Base-by-base conservation (phyloP, 805 yeast species). In the Candida awuae region DNA sequence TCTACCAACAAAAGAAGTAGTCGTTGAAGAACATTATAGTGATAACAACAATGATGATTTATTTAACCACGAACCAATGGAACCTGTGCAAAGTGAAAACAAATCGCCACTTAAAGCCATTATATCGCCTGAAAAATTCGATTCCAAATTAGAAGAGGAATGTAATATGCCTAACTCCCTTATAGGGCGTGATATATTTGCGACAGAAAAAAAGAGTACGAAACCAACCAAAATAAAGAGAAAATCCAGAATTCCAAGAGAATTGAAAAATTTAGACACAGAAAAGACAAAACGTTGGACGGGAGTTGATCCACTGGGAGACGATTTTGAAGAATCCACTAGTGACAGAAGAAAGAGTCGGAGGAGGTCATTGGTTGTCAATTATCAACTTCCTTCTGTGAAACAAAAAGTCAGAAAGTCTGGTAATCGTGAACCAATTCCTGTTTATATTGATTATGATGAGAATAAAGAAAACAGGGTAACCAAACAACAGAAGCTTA, bases 321-420 rank as follows among this genome's bases (percentile, higher is more conserved):
- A 35, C 17, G 32, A 25, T 25, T 25, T 34, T 28, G 38, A 38
- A 8, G 48, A 39, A 17, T 14, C 35, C 6, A 35, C 37, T 3
- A 45, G 45, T 28, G 37, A 33, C n/a, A 41, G 38, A 36, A 30
- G 48, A 9, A 33, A 43, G 12, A 51, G 48, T 37, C 65, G 85
- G 18, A 62, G 76, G 17, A 70, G 76, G 4, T 74, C 71, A 42
- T 28, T 41, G 4, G 68, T 71, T 9, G 74, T 84, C 6, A 74
- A 77, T 54, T 84, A 84, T 50, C 75, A 76, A 15, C 66, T 76
- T 25, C 86, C 87, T 0, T 76, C 88, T 1, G 56, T 81, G 38
- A 65, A 82, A 29, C 72, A 70, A 13, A 83, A 82, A 53, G 68
- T 80, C 79, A 70, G 94, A 52, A 67, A 90, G 47, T 66, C 77